Evolutionary conservation across 306 rosid species (phyloP), one percentile per base, ranked within the genome.

Genomic region (Castanea crenata): DNA sequence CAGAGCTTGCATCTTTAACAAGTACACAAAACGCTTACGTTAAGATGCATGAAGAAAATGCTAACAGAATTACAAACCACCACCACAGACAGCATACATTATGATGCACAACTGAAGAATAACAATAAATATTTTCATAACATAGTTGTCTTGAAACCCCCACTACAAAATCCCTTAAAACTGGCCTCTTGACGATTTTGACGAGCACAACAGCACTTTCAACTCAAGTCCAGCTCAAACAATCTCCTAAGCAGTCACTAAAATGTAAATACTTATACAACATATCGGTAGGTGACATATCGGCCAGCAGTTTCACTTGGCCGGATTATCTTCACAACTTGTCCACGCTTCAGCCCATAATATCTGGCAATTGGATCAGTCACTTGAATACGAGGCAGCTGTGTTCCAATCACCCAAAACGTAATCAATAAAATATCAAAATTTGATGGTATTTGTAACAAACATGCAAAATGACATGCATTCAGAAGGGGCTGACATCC

Each of bases 291-390:
- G 61, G 97, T 92, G 78, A 94, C 85, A 78, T 92, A 91, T 88
- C 90, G 86, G 12, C 97, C 99, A 8, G 97, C 93, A 29, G 99
- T 94, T 80, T 94, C 97, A 81, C 97, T 92, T 5, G 91, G 86
- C 63, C 97, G 80, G 81, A 86, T 86, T 51, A 94, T 94, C 93
- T 90, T 91, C 69, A 95, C 99, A 70, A 94, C 97, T 62, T 94
- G 97, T 58, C 94, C 99, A n/a, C 94, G 95, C 89, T 86, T 91
- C 80, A 95, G 88, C 55, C 98, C 97, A 10, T 89, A 92, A 78
- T 91, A 95, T 85, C 95, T 88, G 19, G 99, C 89, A 63, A 95
- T 74, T 6, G 99, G 99, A 81, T 92, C 99, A 0, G 90, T 86
- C 69, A 90, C 88, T 79, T 90, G 99, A 55, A 95, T 89, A 75